A percentile compares a stretch with the other conserved stretches of the same genome.
Conservation (phyloP, 2,329 filamentous ascomycete species). For the Ceratocystis ficicola region DNA sequence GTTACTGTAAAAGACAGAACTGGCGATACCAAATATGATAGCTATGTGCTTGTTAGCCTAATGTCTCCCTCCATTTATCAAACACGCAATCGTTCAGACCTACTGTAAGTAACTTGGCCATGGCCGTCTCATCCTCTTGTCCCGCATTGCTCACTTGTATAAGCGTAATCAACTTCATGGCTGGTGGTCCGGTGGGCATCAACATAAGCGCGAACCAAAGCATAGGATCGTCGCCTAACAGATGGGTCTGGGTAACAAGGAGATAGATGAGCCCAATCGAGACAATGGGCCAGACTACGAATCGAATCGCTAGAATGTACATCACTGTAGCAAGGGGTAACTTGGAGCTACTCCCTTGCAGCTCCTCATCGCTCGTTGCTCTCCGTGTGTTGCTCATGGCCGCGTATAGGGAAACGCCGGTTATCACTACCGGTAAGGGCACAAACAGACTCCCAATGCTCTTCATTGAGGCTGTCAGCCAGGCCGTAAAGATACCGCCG, state of each 20-base stretch:
- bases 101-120: constrained; percentile 35
- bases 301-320: constrained; percentile 44
- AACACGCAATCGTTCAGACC: constrained; percentile 22
- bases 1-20: constrained; percentile 9
- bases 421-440: constrained; percentile 51
- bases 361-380: constrained; percentile 24
- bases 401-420: constrained; percentile 51
- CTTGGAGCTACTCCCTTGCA: constrained; percentile 30
- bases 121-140: constrained; percentile 33
- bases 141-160: constrained; percentile 34
- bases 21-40: constrained; percentile 8
- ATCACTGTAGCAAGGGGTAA: constrained; percentile 40
- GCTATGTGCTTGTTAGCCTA: not conserved
- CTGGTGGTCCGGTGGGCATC: constrained; percentile 37
- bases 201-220: constrained; percentile 49
- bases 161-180: constrained; percentile 38
- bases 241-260: constrained; percentile 39
- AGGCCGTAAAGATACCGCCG: constrained; percentile 54
- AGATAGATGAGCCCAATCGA: constrained; percentile 44
- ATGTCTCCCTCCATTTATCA: not conserved
- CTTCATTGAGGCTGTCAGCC: constrained; percentile 49
- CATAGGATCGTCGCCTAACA: constrained; percentile 47
- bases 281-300: constrained; percentile 48
- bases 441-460: constrained; percentile 54
- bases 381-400: constrained; percentile 30